Base-by-base conservation (phyloP, 768 basidiomycete species). In the Boletus pseudopeckii region DNA sequence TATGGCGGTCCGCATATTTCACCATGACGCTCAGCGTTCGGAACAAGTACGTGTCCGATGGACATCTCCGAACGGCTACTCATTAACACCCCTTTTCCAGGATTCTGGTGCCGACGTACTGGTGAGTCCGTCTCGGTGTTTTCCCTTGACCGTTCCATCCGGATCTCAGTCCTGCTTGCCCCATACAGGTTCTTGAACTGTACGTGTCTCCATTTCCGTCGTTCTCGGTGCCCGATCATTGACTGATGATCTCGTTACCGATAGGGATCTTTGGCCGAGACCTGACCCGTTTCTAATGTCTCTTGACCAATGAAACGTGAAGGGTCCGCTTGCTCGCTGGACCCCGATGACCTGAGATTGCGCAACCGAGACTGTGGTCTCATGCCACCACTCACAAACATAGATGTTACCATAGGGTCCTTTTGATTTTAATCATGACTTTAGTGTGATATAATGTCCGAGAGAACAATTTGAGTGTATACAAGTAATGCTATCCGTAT, bases 1-100 rank as follows among this genome's bases (percentile, higher is more conserved):
- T 90, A 45, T 90, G 88, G 88, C 77, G 88, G 49, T 86, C 84
- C 17, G 88, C 89, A 2, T 91, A 92, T 71, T 88, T 89, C 67
- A 86, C 86, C 6, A 82, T 81, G 80, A 87, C 87, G 5, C 67
- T 91, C 49, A 88, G 85, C 63, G 54, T 79, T 57, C 75, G 86
- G 67, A 90, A 90, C 70, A 87, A 83, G 83, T 84, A 58, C 61
- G 78, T 76, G 34, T 28, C 26, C 40, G 26, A 41, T 26, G 15
- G 50, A 39, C 38, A 54, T 55, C 54, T 53, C 56, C 54, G 24
- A 18, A 41, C 10, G 46, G 50, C 40, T 33, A 13, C 57, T 59
- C 39, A 52, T 55, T 50, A 33, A 55, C 50, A 10, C 8, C 32
- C 22, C 18, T 56, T 30, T 24, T 33, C 13, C 54, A 84, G 84